Evolutionary conservation across 345 rosid genomes (phyloP).

Genomic region (Euphorbia pulcherrima): DNA sequence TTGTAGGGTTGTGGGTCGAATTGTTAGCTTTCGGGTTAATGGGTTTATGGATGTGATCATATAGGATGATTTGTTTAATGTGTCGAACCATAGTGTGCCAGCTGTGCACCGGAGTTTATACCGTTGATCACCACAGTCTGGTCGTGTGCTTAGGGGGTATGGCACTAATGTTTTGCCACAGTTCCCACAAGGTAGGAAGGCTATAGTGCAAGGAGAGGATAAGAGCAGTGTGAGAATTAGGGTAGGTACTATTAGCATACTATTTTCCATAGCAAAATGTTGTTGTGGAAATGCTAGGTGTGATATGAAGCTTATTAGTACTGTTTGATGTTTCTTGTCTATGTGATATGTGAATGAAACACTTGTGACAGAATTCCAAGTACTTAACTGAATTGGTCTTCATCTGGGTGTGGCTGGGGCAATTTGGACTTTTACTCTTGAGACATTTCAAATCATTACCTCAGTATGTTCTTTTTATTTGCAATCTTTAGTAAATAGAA

Average conservation of each 20-base stretch:
- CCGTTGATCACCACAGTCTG: conserved; percentile 18
- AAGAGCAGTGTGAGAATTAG: neutral
- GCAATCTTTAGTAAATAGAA: too few relatives aligned
- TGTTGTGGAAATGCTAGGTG: neutral
- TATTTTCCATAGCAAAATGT: conserved; percentile 9
- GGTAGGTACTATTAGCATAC: neutral
- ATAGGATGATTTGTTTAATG: conserved; percentile 39
- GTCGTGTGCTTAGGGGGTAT: conserved; percentile 15
- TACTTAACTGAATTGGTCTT: too few relatives aligned
- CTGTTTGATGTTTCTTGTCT: neutral
- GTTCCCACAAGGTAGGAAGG: neutral
- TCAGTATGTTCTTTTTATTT: too few relatives aligned
- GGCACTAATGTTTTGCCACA: conserved; percentile 15
- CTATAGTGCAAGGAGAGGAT: neutral
- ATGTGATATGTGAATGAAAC: neutral
- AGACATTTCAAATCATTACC: neutral
- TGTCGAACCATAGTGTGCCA: conserved; percentile 38
- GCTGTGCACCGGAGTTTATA: conserved; percentile 41
- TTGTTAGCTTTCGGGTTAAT: conserved; percentile 30
- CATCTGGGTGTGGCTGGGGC: neutral
- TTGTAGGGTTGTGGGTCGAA: conserved; percentile 33
- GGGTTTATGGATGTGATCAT: conserved; percentile 45
- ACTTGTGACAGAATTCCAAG: neutral
- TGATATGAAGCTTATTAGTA: neutral
- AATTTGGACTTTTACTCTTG: neutral